Conservation (phyloP, 106 monocot genomes). For the Narthecium ossifragum region DNA sequence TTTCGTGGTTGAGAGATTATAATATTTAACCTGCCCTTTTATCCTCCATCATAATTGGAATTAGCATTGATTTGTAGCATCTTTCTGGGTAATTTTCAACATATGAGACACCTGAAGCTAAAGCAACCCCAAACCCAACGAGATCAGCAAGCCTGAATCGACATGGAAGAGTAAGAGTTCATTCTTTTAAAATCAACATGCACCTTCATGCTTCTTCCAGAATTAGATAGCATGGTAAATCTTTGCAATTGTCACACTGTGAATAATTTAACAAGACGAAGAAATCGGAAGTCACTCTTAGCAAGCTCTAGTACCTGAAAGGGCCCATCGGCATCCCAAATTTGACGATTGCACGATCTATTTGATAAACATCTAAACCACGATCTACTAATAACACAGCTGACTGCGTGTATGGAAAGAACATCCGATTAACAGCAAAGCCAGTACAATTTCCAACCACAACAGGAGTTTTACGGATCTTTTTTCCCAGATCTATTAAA, state of each 20-base stretch:
- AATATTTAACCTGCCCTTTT: slow-evolving; percentile 63
- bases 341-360: slow-evolving; percentile 74
- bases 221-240: too few species aligned
- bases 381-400: slow-evolving; percentile 66
- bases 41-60: slow-evolving; percentile 76
- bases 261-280: too few species aligned
- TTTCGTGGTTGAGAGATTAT: not conserved
- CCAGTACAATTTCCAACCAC: slow-evolving; percentile 97
- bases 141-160: slow-evolving; percentile 69
- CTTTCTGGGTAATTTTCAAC: slow-evolving; percentile 82
- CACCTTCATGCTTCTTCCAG: too few species aligned
- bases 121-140: slow-evolving; percentile 85
- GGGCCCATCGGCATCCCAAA: slow-evolving; percentile 99
- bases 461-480: slow-evolving; percentile 82
- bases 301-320: slow-evolving; percentile 71
- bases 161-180: not conserved
- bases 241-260: too few species aligned
- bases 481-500: slow-evolving; percentile 82
- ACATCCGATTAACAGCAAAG: slow-evolving; percentile 97
- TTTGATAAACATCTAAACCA: slow-evolving; percentile 82
- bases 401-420: slow-evolving; percentile 93
- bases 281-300: too few species aligned
- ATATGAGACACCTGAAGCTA: slow-evolving; percentile 70
- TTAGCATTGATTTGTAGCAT: slow-evolving; percentile 65
- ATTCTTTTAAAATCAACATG: too few species aligned